Percentiles rank a stretch among this genome's conserved stretches.
These are phyloP conservation scores for Plasmopara muralis DNA, from an alignment of 352 stramenopile species.

Conservation along the genomic window DNA sequence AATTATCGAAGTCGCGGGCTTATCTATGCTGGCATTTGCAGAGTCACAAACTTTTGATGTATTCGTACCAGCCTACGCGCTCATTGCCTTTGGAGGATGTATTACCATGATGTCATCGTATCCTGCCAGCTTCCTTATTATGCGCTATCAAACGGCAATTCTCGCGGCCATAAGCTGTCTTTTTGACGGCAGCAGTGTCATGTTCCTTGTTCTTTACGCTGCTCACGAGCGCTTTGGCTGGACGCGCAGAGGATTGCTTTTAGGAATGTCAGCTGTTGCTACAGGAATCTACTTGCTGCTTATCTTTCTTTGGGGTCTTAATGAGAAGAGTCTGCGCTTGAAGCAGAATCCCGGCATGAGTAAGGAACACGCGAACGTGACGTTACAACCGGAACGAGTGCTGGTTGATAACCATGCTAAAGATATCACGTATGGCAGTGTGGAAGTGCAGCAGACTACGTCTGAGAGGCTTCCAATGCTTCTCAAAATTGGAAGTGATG, in stretches of 20 bases:
- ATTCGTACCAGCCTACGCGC: conserved; percentile 62
- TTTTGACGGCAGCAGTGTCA: conserved; percentile 66
- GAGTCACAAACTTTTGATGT: conserved; percentile 73
- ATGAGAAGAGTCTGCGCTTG: conserved; percentile 44
- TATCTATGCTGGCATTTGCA: conserved; percentile 62
- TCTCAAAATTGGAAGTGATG: conserved; percentile 7
- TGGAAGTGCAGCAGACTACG: conserved; percentile 5
- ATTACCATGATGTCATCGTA: conserved; percentile 82
- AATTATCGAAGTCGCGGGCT: conserved; percentile 56
- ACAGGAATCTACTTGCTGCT: conserved; percentile 47
- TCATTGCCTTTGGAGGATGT: conserved; percentile 62
- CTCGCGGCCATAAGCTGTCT: conserved; percentile 73
- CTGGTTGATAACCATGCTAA: conserved; percentile 20
- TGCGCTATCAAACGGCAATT: conserved; percentile 69
- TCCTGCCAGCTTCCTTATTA: conserved; percentile 63
- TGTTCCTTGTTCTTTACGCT: conserved; percentile 66
- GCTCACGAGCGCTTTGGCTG: conserved; percentile 41
- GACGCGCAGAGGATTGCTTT: conserved; percentile 41
- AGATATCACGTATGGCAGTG: conserved; percentile 14
- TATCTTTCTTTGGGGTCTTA: conserved; percentile 70
- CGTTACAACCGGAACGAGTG: conserved; percentile 24
- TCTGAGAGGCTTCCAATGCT: conserved; percentile 5
- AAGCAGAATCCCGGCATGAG: conserved; percentile 15
- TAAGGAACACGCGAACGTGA: conserved; percentile 8
- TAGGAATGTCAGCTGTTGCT: conserved; percentile 40